phyloP scores from a whole-genome alignment of 2,329 filamentous ascomycete genomes.

The Didymella pinodella region DNA sequence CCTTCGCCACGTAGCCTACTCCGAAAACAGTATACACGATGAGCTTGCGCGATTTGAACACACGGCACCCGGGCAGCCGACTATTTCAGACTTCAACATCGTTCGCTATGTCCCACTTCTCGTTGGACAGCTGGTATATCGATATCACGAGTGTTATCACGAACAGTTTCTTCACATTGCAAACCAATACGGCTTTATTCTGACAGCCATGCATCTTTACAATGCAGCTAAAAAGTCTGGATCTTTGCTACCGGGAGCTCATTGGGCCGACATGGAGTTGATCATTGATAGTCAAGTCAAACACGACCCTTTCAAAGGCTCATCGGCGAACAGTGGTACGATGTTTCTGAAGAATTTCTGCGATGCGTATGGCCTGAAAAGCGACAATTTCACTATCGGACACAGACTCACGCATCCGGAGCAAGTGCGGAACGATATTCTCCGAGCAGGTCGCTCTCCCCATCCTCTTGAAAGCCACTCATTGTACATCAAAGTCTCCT shows the following conservation, averaged over 20 bases:
- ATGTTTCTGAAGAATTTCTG: constrained; percentile 1
- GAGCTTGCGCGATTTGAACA: not conserved
- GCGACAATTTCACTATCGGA: not conserved
- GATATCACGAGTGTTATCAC: not conserved
- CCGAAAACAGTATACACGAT: not conserved
- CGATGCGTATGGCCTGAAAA: constrained; percentile 13
- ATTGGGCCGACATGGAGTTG: constrained; percentile 21
- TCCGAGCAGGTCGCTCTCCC: not conserved
- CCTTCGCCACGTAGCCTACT: not conserved
- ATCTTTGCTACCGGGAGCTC: not conserved
- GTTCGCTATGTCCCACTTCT: constrained; percentile 9
- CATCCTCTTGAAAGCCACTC: constrained; percentile 6
- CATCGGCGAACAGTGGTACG: not conserved
- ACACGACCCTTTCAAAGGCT: not conserved
- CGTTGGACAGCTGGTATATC: constrained; percentile 4
- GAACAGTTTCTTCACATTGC: constrained; percentile 3
- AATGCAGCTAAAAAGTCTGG: constrained; percentile 15
- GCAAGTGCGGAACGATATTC: constrained; percentile 1
- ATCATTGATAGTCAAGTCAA: constrained; percentile 10
- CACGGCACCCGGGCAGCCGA: not conserved
- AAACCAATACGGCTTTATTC: constrained; percentile 5
- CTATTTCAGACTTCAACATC: constrained; percentile 3
- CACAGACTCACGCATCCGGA: not conserved
- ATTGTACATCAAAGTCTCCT: not conserved
- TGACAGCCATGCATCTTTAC: constrained; percentile 14